Conservation (phyloP, 306 rosid species). For the Crataegus laevigata region DNA sequence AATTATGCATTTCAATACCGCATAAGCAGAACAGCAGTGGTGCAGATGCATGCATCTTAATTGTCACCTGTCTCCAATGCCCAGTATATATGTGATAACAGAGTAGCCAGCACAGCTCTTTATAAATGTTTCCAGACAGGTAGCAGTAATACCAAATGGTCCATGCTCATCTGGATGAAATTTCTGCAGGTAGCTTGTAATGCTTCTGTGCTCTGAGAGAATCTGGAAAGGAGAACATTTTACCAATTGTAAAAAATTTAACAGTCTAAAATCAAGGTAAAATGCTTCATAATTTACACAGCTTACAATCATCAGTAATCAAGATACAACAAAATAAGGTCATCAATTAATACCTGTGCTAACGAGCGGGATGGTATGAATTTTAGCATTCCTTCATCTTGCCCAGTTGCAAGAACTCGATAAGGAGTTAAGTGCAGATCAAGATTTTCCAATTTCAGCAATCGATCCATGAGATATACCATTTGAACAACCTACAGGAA, state of each 20-base stretch:
- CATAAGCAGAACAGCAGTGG: neutral
- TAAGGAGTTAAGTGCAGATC: slow-evolving; percentile 89
- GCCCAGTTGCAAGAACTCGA: slow-evolving; percentile 94
- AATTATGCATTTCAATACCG: neutral
- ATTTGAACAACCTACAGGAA: slow-evolving; percentile 85
- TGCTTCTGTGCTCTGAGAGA: slow-evolving; percentile 91
- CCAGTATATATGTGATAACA: slow-evolving; percentile 95
- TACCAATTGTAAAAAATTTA: neutral
- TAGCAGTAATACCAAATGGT: slow-evolving; percentile 87
- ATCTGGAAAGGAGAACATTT: slow-evolving; percentile 40
- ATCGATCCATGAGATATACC: slow-evolving; percentile 96
- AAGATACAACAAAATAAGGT: neutral
- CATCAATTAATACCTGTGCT: slow-evolving; percentile 52
- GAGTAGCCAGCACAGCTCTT: slow-evolving; percentile 99
- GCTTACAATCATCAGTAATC: neutral
- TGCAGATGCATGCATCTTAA: neutral
- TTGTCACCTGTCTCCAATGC: slow-evolving; percentile 94
- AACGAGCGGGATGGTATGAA: slow-evolving; percentile 86
- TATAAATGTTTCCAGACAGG: slow-evolving; percentile 94
- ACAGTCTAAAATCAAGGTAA: neutral
- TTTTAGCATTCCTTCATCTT: slow-evolving; percentile 98
- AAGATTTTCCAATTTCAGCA: slow-evolving; percentile 89
- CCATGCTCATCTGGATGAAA: slow-evolving; percentile 96
- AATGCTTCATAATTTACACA: neutral
- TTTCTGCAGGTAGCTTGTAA: slow-evolving; percentile 86